Evolutionary conservation across 768 basidiomycete genomes (phyloP), one percentile per base, ranked within the genome.

Genomic region (Leucosporidium creatinivorum): DNA sequence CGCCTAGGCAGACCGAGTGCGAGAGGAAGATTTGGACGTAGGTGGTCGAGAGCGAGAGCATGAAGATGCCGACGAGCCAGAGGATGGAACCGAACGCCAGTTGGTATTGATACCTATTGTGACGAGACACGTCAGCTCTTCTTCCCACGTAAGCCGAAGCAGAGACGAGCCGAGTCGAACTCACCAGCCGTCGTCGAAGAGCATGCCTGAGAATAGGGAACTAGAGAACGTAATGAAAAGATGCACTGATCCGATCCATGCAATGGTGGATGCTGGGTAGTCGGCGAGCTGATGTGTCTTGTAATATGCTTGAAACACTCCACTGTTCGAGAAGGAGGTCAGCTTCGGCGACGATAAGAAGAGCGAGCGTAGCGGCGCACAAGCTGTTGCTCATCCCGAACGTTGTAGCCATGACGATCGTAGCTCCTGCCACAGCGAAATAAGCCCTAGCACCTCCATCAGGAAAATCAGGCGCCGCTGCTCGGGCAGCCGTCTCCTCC

Each of bases 101-200:
- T 48, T 72, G 71, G 31, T 67, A 65, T 15, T 56, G 71, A 51
- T 66, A 72, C 28, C 55, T 56, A 31, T 44, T 9, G 8, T 17
- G 10, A 10, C 8, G 12, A 36, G 39, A 33, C 39, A 9, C 39
- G 15, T 44, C 39, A 44, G 39, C 39, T 17, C 39, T 44, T 3
- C 8, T 3, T 15, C 39, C 10, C 39, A 17, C 3, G 2, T 9
- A 44, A 6, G 13, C 15, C 15, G 10, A 44, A 44, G 33, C 4
- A 44, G 39, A 6, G 39, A 13, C 8, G 15, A 44, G 39, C 39
- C 39, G 19, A 49, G 10, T 4, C 33, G n/a, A 33, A 33, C 66
- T 49, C 76, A 79, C 68, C 76, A 79, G 2, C 79, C 79, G 23
- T 73, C 67, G 63, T 80, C 79, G 66, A 78, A 80, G 6, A 78